Evolutionary conservation across 306 rosid species (phyloP).

Genomic region (Inga laurina): DNA sequence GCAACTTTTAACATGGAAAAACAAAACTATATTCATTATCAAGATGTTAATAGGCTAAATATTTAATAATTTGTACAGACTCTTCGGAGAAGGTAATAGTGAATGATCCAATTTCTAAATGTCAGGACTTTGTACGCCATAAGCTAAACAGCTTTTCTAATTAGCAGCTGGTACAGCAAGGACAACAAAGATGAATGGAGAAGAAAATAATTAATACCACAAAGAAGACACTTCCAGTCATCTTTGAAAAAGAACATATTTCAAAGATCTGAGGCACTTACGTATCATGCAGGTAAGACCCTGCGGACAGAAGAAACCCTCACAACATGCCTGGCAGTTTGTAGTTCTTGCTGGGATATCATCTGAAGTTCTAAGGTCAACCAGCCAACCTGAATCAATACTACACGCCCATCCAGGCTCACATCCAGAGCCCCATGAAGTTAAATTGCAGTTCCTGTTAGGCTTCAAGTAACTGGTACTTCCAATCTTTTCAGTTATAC

Average conservation of each 20-base stretch:
- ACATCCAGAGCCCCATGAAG: constrained; percentile 90
- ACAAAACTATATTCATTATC: background rate
- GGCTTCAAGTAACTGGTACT: constrained; percentile 69
- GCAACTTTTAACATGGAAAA: constrained; percentile 26
- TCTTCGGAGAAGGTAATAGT: background rate
- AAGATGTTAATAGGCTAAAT: background rate
- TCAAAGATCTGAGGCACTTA: constrained; percentile 49
- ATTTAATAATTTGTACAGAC: background rate
- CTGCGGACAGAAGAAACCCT: constrained; percentile 94
- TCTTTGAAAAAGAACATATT: constrained; percentile 6
- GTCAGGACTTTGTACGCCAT: background rate
- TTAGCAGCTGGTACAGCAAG: background rate
- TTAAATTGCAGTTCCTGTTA: constrained; percentile 85
- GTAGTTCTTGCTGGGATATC: constrained; percentile 77
- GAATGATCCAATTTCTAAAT: background rate
- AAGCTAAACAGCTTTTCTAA: background rate
- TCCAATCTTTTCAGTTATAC: constrained; percentile 49
- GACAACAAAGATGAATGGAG: background rate
- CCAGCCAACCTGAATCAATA: constrained; percentile 44
- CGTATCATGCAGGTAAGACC: constrained; percentile 98
- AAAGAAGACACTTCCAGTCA: constrained; percentile 24
- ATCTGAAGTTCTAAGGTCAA: constrained; percentile 58
- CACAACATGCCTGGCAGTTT: constrained; percentile 83
- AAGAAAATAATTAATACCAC: background rate
- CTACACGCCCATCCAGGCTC: constrained; percentile 99